phyloP scores from a whole-genome alignment of 1,284 basidiomycete species.

The Sphagnurus paluster region DNA sequence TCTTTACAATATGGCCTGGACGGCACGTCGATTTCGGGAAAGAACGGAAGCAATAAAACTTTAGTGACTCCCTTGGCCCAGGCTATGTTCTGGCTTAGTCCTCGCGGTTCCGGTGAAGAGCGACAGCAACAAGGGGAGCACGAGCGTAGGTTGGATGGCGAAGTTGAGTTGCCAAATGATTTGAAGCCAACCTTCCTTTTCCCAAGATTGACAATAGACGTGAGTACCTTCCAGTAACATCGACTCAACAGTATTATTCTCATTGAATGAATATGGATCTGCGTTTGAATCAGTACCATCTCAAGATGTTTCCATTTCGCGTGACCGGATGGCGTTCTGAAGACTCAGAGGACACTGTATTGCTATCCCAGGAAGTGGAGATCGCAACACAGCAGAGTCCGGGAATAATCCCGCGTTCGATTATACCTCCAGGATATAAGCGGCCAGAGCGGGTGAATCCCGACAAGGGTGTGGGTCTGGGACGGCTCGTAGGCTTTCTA shows the following conservation, averaged over 20 bases:
- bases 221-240: slow-evolving; percentile 33
- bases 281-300: slow-evolving; percentile 40
- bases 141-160: slow-evolving; percentile 46
- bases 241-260: neutral
- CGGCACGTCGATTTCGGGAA: slow-evolving; percentile 39
- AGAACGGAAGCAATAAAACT: slow-evolving; percentile 46
- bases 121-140: no score
- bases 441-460: slow-evolving; percentile 37
- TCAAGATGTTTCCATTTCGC: slow-evolving; percentile 45
- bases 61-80: slow-evolving; percentile 43
- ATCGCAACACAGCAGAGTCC: slow-evolving; percentile 43
- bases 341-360: slow-evolving; percentile 24
- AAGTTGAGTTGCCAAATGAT: slow-evolving; percentile 46
- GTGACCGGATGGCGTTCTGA: slow-evolving; percentile 44
- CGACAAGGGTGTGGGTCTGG: no score
- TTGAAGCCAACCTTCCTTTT: slow-evolving; percentile 56
- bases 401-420: slow-evolving; percentile 44
- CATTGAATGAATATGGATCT: neutral
- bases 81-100: slow-evolving; percentile 57
- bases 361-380: slow-evolving; percentile 43
- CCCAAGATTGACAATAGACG: slow-evolving; percentile 49
- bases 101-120: slow-evolving; percentile 35
- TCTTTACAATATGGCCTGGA: slow-evolving; percentile 46
- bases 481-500: no score
- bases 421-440: slow-evolving; percentile 55